Percentiles rank a stretch among this genome's conserved stretches.
Conservation (phyloP, 352 stramenopile species). For the Halophytophthora batemanensis region DNA sequence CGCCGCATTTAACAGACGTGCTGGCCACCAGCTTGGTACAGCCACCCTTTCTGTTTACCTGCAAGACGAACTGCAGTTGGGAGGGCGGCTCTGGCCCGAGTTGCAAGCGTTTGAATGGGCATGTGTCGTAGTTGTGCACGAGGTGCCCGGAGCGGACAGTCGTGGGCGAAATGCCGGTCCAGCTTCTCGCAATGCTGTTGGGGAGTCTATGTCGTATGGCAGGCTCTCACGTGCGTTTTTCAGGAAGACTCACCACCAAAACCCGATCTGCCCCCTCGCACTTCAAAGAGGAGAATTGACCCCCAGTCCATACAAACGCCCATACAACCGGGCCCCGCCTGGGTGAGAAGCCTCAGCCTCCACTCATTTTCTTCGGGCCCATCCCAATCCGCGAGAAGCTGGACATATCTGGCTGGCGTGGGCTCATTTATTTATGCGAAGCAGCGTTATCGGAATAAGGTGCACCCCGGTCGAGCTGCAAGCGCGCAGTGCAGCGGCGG, state of each 20-base stretch:
- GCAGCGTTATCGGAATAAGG: not conserved
- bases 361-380: conserved; percentile 6
- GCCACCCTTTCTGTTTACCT: too few species aligned
- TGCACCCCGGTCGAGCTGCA: not conserved
- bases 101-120: too few species aligned
- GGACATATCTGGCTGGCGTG: conserved; percentile 4
- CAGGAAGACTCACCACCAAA: not conserved
- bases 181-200: not conserved
- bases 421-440: conserved; percentile 8
- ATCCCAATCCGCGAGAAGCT: not conserved
- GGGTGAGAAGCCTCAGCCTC: not conserved
- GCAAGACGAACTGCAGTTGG: too few species aligned
- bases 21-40: too few species aligned
- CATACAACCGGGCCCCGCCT: too few species aligned
- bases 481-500: not conserved
- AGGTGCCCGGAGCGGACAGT: too few species aligned
- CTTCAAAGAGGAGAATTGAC: not conserved
- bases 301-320: not conserved
- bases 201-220: not conserved
- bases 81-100: too few species aligned
- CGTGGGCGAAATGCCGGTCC: conserved; percentile 1
- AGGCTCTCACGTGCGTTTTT: not conserved
- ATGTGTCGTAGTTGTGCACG: too few species aligned
- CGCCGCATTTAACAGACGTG: too few species aligned
- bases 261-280: not conserved